Evolutionary conservation across 1,139 yeast species (phyloP).

Genomic region (Pichia sp.): DNA sequence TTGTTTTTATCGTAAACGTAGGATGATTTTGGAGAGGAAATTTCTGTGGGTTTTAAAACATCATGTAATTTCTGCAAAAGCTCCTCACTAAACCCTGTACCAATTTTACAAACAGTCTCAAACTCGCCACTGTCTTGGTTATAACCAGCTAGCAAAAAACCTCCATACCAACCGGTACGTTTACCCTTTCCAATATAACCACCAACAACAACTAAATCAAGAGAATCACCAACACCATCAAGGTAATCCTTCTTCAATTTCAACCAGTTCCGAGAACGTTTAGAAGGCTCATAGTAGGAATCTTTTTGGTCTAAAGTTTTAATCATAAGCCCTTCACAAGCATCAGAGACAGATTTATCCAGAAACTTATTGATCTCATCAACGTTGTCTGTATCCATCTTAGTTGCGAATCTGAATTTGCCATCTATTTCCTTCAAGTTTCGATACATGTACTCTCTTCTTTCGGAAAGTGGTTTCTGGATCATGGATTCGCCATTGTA

Average conservation of each 20-base stretch:
- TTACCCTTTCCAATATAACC: slow-evolving; percentile 94
- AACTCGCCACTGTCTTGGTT: slow-evolving; percentile 86
- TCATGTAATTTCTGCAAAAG: slow-evolving; percentile 54
- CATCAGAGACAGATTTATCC: slow-evolving; percentile 81
- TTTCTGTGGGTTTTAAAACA: slow-evolving; percentile 62
- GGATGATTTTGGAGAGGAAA: slow-evolving; percentile 59
- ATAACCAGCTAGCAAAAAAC: slow-evolving; percentile 83
- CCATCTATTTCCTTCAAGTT: slow-evolving; percentile 62
- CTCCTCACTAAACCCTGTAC: slow-evolving; percentile 95
- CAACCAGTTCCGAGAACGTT: slow-evolving; percentile 92
- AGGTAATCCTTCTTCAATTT: slow-evolving; percentile 91
- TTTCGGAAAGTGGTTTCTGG: slow-evolving; percentile 58
- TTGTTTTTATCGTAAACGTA: slow-evolving; percentile 58
- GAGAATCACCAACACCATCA: slow-evolving; percentile 91
- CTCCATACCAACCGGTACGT: slow-evolving; percentile 93
- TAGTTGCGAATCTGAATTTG: slow-evolving; percentile 75
- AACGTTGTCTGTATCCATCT: slow-evolving; percentile 61
- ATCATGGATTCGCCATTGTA: slow-evolving; percentile 67
- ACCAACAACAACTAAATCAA: slow-evolving; percentile 90
- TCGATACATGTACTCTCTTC: slow-evolving; percentile 54
- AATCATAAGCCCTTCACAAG: slow-evolving; percentile 97
- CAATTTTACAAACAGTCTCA: slow-evolving; percentile 94
- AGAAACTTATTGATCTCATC: slow-evolving; percentile 80
- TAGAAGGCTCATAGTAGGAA: slow-evolving; percentile 87
- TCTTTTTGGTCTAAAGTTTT: slow-evolving; percentile 79